Conservation (phyloP, 345 rosid species). For the Sisymbrium altissimum region DNA sequence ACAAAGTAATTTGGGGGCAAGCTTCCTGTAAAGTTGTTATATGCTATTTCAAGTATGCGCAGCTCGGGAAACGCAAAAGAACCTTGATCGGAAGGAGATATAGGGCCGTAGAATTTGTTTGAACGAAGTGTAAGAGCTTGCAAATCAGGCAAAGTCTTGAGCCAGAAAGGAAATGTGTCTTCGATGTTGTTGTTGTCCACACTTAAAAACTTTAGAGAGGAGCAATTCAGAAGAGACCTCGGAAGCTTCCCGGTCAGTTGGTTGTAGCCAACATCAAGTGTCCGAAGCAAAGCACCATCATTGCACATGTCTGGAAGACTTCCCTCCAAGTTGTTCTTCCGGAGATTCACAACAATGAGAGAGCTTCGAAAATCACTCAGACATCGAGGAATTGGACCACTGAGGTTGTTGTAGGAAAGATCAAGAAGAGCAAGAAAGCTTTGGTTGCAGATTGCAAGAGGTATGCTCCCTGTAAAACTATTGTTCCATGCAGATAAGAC, state of each 20-base stretch:
- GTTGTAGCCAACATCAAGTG: conserved; percentile 20
- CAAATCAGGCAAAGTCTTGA: background rate
- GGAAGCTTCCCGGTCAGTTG: conserved; percentile 5
- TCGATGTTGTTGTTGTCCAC: conserved; percentile 6
- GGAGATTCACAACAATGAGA: background rate
- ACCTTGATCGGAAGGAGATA: background rate
- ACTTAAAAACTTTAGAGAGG: background rate
- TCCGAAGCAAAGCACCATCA: background rate
- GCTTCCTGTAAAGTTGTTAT: background rate
- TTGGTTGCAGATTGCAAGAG: background rate
- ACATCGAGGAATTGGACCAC: conserved; percentile 9
- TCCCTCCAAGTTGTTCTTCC: conserved; percentile 23
- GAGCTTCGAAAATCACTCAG: background rate
- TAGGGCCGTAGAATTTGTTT: conserved; percentile 14
- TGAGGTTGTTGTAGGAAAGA: conserved; percentile 14
- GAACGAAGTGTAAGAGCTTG: background rate
- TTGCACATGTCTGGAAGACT: background rate
- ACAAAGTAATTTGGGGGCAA: conserved; percentile 7
- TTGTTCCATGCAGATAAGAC: background rate
- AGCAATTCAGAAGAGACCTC: conserved; percentile 15
- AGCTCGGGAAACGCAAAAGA: background rate
- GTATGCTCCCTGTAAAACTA: conserved; percentile 5
- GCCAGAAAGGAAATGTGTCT: conserved; percentile 26
- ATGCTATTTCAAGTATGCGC: background rate
- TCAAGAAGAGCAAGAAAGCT: background rate